These are phyloP conservation scores for Polyrhizophydium stewartii DNA, from an alignment of 371 early-diverging fungal species.

Conservation along the genomic window DNA sequence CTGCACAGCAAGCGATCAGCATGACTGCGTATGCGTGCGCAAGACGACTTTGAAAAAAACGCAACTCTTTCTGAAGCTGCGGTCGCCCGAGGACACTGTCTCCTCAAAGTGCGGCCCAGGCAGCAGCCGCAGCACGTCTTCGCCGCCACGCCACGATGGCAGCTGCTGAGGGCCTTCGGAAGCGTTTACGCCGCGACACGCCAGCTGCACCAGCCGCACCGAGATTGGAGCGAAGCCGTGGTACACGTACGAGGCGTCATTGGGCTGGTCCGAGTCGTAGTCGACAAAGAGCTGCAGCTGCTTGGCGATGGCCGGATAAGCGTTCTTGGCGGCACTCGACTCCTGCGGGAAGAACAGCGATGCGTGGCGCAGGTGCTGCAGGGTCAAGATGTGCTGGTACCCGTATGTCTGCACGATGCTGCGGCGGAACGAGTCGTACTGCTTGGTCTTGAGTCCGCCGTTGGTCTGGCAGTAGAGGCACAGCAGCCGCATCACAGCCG, in stretches of 20 bases:
- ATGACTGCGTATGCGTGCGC: background rate
- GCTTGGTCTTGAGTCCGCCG: constrained; percentile 73
- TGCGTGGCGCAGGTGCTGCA: constrained; percentile 65
- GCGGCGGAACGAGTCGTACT: constrained; percentile 72
- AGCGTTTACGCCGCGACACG: constrained; percentile 19
- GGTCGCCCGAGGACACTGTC: constrained; percentile 29
- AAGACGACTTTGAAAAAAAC: too few species aligned
- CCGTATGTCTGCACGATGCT: constrained; percentile 91
- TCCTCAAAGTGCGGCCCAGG: constrained; percentile 79
- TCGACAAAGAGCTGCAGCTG: constrained; percentile 77
- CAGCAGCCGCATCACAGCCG: constrained; percentile 73
- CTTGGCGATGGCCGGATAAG: constrained; percentile 48
- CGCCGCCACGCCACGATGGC: constrained; percentile 72
- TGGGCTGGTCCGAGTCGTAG: constrained; percentile 79
- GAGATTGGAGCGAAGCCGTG: constrained; percentile 91
- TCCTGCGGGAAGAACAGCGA: constrained; percentile 60
- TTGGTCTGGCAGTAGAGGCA: constrained; percentile 79
- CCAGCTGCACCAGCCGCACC: constrained; percentile 84
- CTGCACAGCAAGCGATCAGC: background rate
- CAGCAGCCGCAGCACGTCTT: constrained; percentile 71
- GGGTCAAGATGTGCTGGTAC: constrained; percentile 77
- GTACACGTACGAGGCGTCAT: constrained; percentile 89
- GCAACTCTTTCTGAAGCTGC: constrained; percentile 48
- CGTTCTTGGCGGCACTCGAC: constrained; percentile 23
- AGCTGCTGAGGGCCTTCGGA: background rate